These are phyloP conservation scores for Stagonosporopsis vannaccii DNA, from an alignment of 2,329 filamentous ascomycete genomes.

Conservation along the genomic window DNA sequence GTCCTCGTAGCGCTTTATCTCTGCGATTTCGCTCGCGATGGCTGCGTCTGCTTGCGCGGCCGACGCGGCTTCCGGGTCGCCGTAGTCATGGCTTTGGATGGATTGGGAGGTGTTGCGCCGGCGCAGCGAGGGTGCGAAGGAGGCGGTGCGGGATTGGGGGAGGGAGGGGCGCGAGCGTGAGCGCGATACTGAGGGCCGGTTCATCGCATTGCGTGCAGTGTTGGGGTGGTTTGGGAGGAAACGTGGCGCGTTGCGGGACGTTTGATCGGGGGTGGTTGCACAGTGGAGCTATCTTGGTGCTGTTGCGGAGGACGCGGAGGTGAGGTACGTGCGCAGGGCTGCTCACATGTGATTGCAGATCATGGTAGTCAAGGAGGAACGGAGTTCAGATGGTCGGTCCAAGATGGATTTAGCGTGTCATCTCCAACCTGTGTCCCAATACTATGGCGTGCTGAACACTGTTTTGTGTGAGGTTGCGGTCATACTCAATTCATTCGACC, in stretches of 20 bases:
- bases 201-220: conserved; percentile 15
- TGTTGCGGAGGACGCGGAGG: neutral
- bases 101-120: conserved; percentile 74
- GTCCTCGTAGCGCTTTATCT: conserved; percentile 98
- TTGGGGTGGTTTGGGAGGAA: neutral
- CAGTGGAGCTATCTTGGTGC: neutral
- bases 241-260: neutral
- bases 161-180: conserved; percentile 16
- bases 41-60: conserved; percentile 68
- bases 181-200: conserved; percentile 31
- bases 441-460: too few species aligned
- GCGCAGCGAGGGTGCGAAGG: conserved; percentile 60
- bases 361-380: too few species aligned
- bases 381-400: too few species aligned
- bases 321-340: neutral
- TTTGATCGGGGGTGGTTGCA: neutral
- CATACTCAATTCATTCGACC: too few species aligned
- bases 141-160: conserved; percentile 46
- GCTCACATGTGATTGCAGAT: conserved; percentile 1
- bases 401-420: too few species aligned
- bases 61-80: conserved; percentile 61
- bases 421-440: too few species aligned
- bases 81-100: conserved; percentile 68
- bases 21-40: conserved; percentile 92
- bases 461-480: neutral